Evolutionary conservation across 2,329 filamentous ascomycete species (phyloP).

Genomic region (Cytospora piceae): DNA sequence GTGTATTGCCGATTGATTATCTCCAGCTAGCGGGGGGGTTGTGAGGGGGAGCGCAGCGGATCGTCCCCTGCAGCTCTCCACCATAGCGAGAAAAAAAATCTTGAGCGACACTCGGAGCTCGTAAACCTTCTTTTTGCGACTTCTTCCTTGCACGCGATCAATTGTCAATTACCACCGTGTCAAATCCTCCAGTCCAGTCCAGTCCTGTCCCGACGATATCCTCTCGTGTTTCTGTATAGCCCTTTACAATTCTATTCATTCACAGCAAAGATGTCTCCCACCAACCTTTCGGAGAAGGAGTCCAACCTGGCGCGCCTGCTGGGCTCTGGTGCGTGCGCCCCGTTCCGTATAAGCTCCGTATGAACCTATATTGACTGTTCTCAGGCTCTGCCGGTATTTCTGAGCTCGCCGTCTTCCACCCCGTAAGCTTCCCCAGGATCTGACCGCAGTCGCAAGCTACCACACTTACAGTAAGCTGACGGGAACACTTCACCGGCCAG

Average conservation of each 20-base stretch:
- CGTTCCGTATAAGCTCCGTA: constrained; percentile 13
- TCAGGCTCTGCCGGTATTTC: constrained; percentile 89
- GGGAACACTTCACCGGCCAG: constrained; percentile 67
- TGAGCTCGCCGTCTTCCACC: constrained; percentile 91
- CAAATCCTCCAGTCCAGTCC: constrained; percentile 4
- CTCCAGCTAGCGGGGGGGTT: neutral
- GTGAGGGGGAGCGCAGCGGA: neutral
- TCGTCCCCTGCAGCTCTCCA: constrained; percentile 24
- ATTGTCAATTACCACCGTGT: constrained; percentile 21
- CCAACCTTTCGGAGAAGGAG: constrained; percentile 69
- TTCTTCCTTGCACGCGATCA: constrained; percentile 22
- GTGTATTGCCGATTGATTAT: neutral
- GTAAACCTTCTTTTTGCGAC: constrained; percentile 8
- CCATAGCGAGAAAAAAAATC: constrained; percentile 27
- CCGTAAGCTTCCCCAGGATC: constrained; percentile 56
- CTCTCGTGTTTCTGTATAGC: constrained; percentile 12
- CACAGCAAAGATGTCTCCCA: constrained; percentile 61
- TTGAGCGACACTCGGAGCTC: constrained; percentile 25
- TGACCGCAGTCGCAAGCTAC: constrained; percentile 20
- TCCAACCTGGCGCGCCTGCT: constrained; percentile 85
- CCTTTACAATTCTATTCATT: constrained; percentile 4
- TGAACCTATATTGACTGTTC: constrained; percentile 23
- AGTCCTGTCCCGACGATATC: constrained; percentile 9
- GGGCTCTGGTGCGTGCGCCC: constrained; percentile 72
- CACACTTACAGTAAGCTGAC: constrained; percentile 30